Evolutionary conservation across 1,284 basidiomycete genomes (phyloP).

Genomic region (Polyporus tsugae): DNA sequence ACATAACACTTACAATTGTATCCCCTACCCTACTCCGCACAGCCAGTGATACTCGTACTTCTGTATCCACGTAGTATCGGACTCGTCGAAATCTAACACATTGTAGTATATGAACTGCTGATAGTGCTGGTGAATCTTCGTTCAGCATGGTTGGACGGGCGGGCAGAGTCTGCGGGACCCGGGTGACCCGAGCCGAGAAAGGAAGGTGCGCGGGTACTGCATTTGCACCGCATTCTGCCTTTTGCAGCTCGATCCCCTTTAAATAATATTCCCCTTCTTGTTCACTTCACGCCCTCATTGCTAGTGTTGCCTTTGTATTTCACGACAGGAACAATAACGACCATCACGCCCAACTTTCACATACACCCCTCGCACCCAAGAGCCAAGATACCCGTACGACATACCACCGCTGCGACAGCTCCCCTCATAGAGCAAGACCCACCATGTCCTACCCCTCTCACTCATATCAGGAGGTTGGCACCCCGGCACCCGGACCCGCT

Average conservation of each 20-base stretch:
- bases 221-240: not conserved
- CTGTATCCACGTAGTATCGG: slow-evolving; percentile 8
- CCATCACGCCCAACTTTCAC: not conserved
- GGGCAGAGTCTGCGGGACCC: too few species aligned
- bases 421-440: not conserved
- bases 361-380: not conserved
- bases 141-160: not conserved
- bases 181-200: not conserved
- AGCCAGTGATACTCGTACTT: slow-evolving; percentile 10
- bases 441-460: slow-evolving; percentile 16
- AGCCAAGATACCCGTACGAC: not conserved
- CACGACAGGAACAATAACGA: not conserved
- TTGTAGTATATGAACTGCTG: not conserved
- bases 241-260: not conserved
- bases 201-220: not conserved
- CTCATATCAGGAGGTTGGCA: slow-evolving; percentile 32
- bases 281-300: not conserved
- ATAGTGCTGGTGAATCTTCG: not conserved
- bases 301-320: not conserved
- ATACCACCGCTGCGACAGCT: not conserved
- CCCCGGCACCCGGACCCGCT: slow-evolving; percentile 27
- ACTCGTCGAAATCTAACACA: not conserved
- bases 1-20: slow-evolving; percentile 12
- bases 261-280: not conserved
- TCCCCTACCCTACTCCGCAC: slow-evolving; percentile 5